phyloP scores from a whole-genome alignment of 371 early-diverging fungal species.

The Mortierella sp. region DNA sequence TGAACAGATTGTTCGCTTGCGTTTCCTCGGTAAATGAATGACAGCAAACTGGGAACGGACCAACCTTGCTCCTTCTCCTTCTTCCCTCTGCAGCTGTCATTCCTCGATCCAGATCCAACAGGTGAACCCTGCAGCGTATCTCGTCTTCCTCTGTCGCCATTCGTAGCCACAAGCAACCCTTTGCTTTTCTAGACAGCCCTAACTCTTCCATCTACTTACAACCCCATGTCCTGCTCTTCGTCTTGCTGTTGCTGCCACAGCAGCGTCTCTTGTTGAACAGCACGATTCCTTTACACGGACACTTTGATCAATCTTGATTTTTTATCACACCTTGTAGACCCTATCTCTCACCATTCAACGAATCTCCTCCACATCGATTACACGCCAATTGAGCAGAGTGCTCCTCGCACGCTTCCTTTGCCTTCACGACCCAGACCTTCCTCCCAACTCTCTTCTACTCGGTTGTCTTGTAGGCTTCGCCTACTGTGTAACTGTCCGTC shows the following conservation, averaged over 20 bases:
- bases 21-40: conserved; percentile 24
- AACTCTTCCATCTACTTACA: conserved; percentile 2
- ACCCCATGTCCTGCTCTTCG: not conserved
- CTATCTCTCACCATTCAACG: conserved; percentile 21
- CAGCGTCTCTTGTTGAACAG: not conserved
- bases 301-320: too few species aligned
- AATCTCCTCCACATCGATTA: not conserved
- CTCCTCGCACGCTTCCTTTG: not conserved
- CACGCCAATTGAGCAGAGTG: not conserved
- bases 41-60: conserved; percentile 17
- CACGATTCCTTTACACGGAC: not conserved
- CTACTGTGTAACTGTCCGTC: too few species aligned
- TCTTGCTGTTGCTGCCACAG: not conserved
- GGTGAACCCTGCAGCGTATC: not conserved
- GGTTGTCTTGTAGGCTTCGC: too few species aligned
- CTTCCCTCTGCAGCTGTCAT: not conserved
- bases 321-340: conserved; percentile 20
- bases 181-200: conserved; percentile 7
- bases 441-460: too few species aligned
- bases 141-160: not conserved
- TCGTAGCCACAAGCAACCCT: not conserved
- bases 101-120: not conserved
- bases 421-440: too few species aligned
- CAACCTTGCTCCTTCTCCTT: conserved; percentile 23
- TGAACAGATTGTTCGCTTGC: not conserved